These are phyloP conservation scores for Penicillium sp. DNA, from an alignment of 2,329 filamentous ascomycete species.

Conservation along the genomic window DNA sequence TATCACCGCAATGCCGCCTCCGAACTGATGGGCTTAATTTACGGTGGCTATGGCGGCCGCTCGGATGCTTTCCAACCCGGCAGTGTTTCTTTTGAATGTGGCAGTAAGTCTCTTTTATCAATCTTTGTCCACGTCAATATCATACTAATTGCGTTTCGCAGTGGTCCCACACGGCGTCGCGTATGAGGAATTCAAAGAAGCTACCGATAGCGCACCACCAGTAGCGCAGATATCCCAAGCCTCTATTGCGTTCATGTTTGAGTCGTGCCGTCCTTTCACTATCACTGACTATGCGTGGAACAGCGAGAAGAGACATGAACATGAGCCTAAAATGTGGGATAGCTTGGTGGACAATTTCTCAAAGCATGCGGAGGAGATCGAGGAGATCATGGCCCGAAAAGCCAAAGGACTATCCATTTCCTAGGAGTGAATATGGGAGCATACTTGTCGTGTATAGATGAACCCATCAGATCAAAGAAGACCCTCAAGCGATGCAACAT, in stretches of 20 bases:
- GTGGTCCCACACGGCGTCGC: slow-evolving; percentile 41
- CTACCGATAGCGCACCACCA: slow-evolving; percentile 28
- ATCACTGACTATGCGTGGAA: slow-evolving; percentile 40
- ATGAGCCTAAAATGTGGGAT: slow-evolving; percentile 57
- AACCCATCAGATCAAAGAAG: not conserved
- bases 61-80: slow-evolving; percentile 37
- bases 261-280: slow-evolving; percentile 36
- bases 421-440: not conserved
- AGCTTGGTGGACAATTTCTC: slow-evolving; percentile 56
- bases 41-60: slow-evolving; percentile 37
- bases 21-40: slow-evolving; percentile 42
- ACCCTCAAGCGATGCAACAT: too few relatives aligned
- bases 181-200: slow-evolving; percentile 37
- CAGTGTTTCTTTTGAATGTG: slow-evolving; percentile 39
- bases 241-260: slow-evolving; percentile 40
- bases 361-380: slow-evolving; percentile 48
- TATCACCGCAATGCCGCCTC: slow-evolving; percentile 45
- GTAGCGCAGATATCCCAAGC: slow-evolving; percentile 34
- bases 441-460: not conserved
- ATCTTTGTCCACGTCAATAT: not conserved
- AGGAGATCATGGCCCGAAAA: slow-evolving; percentile 44
- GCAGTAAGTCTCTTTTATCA: slow-evolving; percentile 24
- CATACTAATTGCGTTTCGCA: slow-evolving; percentile 11
- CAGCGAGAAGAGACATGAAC: slow-evolving; percentile 45
- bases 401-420: slow-evolving; percentile 19